A percentile compares a stretch with the other conserved stretches of the same genome.
These are phyloP conservation scores for Penicillium sp. DNA, from an alignment of 2,329 filamentous ascomycete genomes.

Conservation along the genomic window DNA sequence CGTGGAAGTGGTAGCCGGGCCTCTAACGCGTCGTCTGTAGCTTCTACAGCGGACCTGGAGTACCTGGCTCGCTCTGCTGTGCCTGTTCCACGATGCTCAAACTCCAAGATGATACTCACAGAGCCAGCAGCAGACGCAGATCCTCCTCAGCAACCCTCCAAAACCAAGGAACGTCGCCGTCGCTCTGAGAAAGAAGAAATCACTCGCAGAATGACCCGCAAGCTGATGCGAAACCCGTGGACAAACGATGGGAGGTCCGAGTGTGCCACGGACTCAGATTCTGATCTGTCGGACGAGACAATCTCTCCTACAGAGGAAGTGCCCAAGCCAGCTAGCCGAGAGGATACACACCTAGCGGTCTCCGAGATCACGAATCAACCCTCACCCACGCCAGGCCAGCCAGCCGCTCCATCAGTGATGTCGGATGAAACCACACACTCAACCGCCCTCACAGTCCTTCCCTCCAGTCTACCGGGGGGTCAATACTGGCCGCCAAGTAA, in stretches of 20 bases:
- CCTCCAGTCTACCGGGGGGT: not conserved
- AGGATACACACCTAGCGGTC: not conserved
- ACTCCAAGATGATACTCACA: not conserved
- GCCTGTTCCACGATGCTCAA: not conserved
- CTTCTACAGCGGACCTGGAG: no score
- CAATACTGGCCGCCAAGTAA: slow-evolving; percentile 33
- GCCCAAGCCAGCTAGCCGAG: not conserved
- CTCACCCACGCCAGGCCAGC: not conserved
- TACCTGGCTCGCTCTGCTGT: not conserved
- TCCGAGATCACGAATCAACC: not conserved
- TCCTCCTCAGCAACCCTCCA: not conserved
- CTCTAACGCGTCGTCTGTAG: not conserved
- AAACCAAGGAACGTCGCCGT: not conserved
- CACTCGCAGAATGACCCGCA: not conserved
- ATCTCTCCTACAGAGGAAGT: not conserved
- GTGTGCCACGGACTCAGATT: not conserved
- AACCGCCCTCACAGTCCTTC: not conserved
- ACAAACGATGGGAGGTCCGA: not conserved
- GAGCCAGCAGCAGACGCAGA: not conserved
- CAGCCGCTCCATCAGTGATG: not conserved
- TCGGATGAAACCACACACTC: slow-evolving; percentile 1
- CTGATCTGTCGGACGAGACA: not conserved
- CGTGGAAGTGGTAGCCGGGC: not conserved
- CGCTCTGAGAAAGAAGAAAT: not conserved
- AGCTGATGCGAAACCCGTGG: not conserved